Evolutionary conservation across 768 basidiomycete species (phyloP), one percentile per base, ranked within the genome.

Genomic region (Clathrus columnatus): DNA sequence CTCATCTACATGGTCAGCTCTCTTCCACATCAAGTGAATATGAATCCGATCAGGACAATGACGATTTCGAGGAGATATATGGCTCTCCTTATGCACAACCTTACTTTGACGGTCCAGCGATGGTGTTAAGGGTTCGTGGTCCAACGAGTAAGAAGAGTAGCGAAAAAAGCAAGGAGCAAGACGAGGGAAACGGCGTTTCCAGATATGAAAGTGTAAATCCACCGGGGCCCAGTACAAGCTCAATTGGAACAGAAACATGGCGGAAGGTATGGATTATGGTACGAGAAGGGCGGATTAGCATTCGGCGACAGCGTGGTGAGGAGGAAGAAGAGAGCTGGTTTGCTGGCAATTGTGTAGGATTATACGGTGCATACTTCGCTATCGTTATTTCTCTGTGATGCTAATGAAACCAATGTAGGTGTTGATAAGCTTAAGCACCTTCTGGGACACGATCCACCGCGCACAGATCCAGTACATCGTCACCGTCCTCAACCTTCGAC

Each of bases 61-160:
- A 36, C 11, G 36, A 36, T 5, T 21, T 41, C n/a, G 18, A 18
- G 14, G 49, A 28, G 36, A 26, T 27, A 18, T 18, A 23, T n/a
- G 50, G 50, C 4, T 36, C 14, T 51, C 41, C 42, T 7, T 55
- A 55, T 30, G 27, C 44, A 20, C 54, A 55, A 30, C 45, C 54
- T 11, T 55, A 55, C 32, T 55, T 55, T 21, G 54, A 55, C 16
- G 44, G 45, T 10, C 29, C 24, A 27, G 45, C 42, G 2, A 1
- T 26, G 45, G 54, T 55, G 16, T 23, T 55, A 14, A 43, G 30
- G 7, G 21, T 30, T 42, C 50, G 28, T 16, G 51, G 51, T 16
- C 18, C 24, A 7, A n/a, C 51, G 21, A 27, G 21, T 7, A 23
- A 51, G 28, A 23, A 36, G n/a, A 5, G 50, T 23, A 18, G n/a